Evolutionary conservation across 2,329 filamentous ascomycete genomes (phyloP), one percentile per base, ranked within the genome.

Genomic region (Tolypocladium tropicale): DNA sequence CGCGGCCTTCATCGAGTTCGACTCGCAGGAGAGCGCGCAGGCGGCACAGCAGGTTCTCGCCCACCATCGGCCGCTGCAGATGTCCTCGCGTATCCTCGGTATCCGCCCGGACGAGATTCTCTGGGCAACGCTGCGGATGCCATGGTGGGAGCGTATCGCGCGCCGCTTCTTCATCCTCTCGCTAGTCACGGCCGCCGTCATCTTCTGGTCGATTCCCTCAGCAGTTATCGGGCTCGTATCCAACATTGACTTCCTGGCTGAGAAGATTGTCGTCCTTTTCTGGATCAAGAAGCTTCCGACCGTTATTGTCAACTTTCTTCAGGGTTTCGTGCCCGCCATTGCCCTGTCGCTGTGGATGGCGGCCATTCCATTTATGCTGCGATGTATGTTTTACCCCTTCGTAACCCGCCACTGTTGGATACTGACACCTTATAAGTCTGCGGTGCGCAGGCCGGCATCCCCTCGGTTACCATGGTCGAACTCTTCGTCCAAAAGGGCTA

Each of bases 1-100:
- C 16, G 86, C 90, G 25, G 89, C 94, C 12, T 99, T 99, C 64
- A 85, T 99, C 61, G 92, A 97, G 68, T 99, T 97, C 66, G 79
- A 82, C 59, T 84, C 80, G 2, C 90, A 96, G 68, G 82, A 87
- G 55, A 88, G 89, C 56, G 94, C 94, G 16, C 92, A 99, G 71
- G 80, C 82, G 54, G 93, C 93, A 16, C 93, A 84, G 68, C 94
- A 99, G 70, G 85, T 88, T 28, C 78, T 97, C 10, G 85, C 91
- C 3, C 91, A 96, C 70, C 91, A 96, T 71, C 85, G 90, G 57
- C 87, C 89, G 36, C 76, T 95, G 39, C 90, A 93, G 67, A 92
- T 99, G 85, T 81, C 88, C 4, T 90, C 90, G 32, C 85, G 90
- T 28, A 90, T 89, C 65, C 88, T 95, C 55, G 93, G 93, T 18